These are phyloP conservation scores for Pueraria montana DNA, from an alignment of 306 rosid species.

Conservation along the genomic window DNA sequence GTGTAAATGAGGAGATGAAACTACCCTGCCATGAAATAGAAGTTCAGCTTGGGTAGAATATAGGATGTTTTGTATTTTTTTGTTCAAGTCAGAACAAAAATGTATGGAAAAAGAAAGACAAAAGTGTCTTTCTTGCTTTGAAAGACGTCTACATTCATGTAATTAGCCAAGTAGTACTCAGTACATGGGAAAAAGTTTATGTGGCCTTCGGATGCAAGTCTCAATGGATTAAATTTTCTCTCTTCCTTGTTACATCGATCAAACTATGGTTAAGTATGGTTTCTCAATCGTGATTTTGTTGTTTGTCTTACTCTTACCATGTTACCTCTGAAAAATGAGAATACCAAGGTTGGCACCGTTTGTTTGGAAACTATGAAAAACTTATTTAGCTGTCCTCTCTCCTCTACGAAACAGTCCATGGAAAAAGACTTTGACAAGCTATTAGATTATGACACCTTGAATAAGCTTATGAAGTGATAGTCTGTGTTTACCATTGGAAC, in stretches of 20 bases:
- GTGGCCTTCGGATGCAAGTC: constrained; percentile 35
- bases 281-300: not conserved
- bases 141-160: constrained; percentile 38
- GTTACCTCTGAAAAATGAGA: not conserved
- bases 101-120: constrained; percentile 48
- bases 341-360: not conserved
- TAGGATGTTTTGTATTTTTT: constrained; percentile 47
- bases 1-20: constrained; percentile 48
- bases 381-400: not conserved
- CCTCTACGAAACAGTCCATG: not conserved
- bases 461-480: constrained; percentile 41
- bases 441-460: constrained; percentile 40
- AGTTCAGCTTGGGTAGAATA: constrained; percentile 41
- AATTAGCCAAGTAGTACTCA: constrained; percentile 37
- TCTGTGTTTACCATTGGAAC: constrained; percentile 16
- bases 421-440: not conserved
- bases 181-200: constrained; percentile 20
- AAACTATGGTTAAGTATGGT: not conserved
- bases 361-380: not conserved
- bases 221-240: constrained; percentile 2
- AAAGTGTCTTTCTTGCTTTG: constrained; percentile 45
- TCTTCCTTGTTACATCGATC: not conserved
- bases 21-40: constrained; percentile 46
- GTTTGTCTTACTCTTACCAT: not conserved
- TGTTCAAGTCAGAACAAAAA: constrained; percentile 40